These are phyloP conservation scores for Hyaloscypha bicolor DNA, from an alignment of 495 filamentous ascomycete genomes.

Conservation along the genomic window DNA sequence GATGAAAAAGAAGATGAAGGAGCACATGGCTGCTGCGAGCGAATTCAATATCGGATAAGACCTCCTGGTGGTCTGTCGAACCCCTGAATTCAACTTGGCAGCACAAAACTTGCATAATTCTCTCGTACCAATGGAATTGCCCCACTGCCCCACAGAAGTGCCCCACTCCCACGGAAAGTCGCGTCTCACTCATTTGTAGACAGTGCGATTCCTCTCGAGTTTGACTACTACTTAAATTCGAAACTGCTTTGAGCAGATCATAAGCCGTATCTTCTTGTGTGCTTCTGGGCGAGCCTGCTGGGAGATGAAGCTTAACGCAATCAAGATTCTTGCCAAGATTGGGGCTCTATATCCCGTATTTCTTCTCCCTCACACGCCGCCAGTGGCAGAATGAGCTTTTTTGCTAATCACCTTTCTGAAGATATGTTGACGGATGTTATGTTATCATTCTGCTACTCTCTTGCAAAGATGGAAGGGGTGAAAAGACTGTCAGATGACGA, in stretches of 20 bases:
- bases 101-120: background rate
- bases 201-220: background rate
- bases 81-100: background rate
- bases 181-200: background rate
- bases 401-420: conserved; percentile 2
- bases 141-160: background rate
- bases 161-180: background rate
- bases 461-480: background rate
- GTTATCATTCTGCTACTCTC: background rate
- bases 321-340: background rate
- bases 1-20: conserved; percentile 82
- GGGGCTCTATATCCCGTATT: background rate
- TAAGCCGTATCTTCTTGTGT: background rate
- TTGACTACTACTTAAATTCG: background rate
- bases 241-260: background rate
- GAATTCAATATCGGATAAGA: conserved; percentile 88
- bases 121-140: background rate
- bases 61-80: background rate
- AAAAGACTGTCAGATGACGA: background rate
- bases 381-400: background rate
- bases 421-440: conserved; percentile 11
- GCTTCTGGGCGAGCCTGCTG: background rate
- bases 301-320: conserved; percentile 11
- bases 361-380: background rate
- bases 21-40: conserved; percentile 69